These are phyloP conservation scores for Cryoendolithus antarcticus DNA, from an alignment of 2,329 filamentous ascomycete genomes.

Conservation along the genomic window DNA sequence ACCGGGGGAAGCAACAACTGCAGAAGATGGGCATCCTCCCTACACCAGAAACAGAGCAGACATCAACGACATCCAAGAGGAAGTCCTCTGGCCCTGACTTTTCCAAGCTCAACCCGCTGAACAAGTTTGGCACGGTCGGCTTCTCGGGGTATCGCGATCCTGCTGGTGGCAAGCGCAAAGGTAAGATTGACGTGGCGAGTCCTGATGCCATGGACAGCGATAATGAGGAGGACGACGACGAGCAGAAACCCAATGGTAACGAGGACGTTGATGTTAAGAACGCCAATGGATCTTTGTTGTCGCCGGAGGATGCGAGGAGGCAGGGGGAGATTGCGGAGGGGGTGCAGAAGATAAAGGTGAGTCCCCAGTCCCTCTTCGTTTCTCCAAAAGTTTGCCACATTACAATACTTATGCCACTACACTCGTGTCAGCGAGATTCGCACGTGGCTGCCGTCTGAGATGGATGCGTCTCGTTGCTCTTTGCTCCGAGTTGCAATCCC, in stretches of 20 bases:
- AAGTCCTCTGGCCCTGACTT: constrained; percentile 78
- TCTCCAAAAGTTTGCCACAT: neutral
- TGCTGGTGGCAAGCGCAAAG: constrained; percentile 44
- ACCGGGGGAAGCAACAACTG: constrained; percentile 86
- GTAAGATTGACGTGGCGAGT: constrained; percentile 39
- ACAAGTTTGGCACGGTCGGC: constrained; percentile 75
- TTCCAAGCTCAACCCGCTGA: constrained; percentile 69
- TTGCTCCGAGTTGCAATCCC: too few relatives aligned
- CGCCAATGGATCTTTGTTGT: constrained; percentile 42
- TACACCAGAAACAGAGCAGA: constrained; percentile 46
- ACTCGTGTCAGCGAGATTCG: neutral
- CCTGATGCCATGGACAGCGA: constrained; percentile 59
- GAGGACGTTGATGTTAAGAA: constrained; percentile 49
- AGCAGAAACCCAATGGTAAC: constrained; percentile 54
- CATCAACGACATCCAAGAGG: constrained; percentile 49
- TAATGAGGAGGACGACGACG: constrained; percentile 53
- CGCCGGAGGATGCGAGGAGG: constrained; percentile 58
- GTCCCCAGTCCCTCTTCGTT: constrained; percentile 13
- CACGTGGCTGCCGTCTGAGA: too few relatives aligned
- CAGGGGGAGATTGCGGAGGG: constrained; percentile 68
- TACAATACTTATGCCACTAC: neutral
- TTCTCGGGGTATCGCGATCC: constrained; percentile 67
- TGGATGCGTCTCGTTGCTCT: too few relatives aligned
- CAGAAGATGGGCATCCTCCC: constrained; percentile 89
- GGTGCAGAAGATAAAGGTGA: constrained; percentile 68